These are phyloP conservation scores for Coprinellus micaceus DNA, from an alignment of 768 basidiomycete species.

Conservation along the genomic window DNA sequence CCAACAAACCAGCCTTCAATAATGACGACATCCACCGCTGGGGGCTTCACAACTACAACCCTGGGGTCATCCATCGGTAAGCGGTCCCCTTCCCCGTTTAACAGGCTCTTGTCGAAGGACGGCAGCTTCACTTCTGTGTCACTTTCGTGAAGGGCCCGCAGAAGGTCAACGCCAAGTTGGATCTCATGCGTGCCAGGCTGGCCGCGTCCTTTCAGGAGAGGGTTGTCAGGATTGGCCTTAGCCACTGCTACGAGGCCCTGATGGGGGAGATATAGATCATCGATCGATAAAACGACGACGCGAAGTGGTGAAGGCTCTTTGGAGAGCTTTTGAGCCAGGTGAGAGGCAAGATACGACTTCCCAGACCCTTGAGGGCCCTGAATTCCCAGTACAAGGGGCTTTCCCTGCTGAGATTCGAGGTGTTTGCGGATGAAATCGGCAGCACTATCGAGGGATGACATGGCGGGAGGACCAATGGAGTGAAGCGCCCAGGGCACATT, in stretches of 20 bases:
- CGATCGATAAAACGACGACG: slow-evolving; percentile 68
- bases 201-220: slow-evolving; percentile 77
- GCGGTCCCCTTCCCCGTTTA: slow-evolving; percentile 82
- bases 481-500: slow-evolving; percentile 5
- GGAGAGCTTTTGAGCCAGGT: slow-evolving; percentile 43
- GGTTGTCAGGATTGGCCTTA: slow-evolving; percentile 50
- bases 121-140: slow-evolving; percentile 58
- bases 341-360: slow-evolving; percentile 76
- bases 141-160: slow-evolving; percentile 46
- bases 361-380: slow-evolving; percentile 96
- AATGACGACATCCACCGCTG: slow-evolving; percentile 69
- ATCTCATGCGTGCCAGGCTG: slow-evolving; percentile 93
- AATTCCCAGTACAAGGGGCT: slow-evolving; percentile 78
- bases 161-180: slow-evolving; percentile 50
- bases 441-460: slow-evolving; percentile 35
- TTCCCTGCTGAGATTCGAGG: slow-evolving; percentile 14
- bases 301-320: slow-evolving; percentile 47
- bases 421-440: slow-evolving; percentile 28
- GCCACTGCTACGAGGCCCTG: slow-evolving; percentile 56
- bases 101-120: slow-evolving; percentile 83
- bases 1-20: slow-evolving; percentile 97
- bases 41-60: slow-evolving; percentile 37
- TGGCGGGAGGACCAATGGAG: slow-evolving; percentile 11
- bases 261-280: slow-evolving; percentile 85
- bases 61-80: slow-evolving; percentile 40